Percentiles rank a stretch among this genome's conserved stretches.
Conservation (phyloP, 1,139 yeast genomes). For the Geotrichum cucujoidarum region DNA sequence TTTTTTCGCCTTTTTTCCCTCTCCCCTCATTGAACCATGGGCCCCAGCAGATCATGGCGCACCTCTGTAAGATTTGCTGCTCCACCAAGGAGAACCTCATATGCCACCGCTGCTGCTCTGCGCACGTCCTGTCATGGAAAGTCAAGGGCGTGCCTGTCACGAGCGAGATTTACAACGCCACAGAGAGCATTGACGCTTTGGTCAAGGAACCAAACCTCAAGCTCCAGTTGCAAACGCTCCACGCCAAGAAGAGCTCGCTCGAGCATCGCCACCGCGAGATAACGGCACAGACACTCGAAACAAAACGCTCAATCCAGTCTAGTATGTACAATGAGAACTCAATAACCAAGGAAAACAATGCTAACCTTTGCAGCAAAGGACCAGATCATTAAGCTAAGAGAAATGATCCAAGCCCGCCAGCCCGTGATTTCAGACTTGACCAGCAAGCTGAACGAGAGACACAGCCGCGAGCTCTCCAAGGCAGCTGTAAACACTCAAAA, state of each 20-base stretch:
- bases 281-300: background rate
- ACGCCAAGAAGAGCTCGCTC: background rate
- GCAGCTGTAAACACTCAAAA: background rate
- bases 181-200: slow-evolving; percentile 1
- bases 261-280: background rate
- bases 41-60: background rate
- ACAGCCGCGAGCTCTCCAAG: no score
- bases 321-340: no score
- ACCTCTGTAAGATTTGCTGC: background rate
- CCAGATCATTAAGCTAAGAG: background rate
- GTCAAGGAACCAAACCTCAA: background rate
- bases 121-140: slow-evolving; percentile 1
- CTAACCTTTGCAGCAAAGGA: background rate
- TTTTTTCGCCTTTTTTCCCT: background rate
- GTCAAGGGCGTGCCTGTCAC: slow-evolving; percentile 8
- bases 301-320: background rate
- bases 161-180: slow-evolving; percentile 3
- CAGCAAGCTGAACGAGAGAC: no score
- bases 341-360: no score
- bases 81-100: background rate
- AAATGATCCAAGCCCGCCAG: background rate
- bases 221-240: slow-evolving; percentile 1
- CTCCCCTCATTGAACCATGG: background rate
- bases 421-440: background rate
- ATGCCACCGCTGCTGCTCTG: slow-evolving; percentile 12